Evolutionary conservation across 2,329 filamentous ascomycete species (phyloP), one percentile per base, ranked within the genome.

Genomic region (Diplodia scrobiculata): DNA sequence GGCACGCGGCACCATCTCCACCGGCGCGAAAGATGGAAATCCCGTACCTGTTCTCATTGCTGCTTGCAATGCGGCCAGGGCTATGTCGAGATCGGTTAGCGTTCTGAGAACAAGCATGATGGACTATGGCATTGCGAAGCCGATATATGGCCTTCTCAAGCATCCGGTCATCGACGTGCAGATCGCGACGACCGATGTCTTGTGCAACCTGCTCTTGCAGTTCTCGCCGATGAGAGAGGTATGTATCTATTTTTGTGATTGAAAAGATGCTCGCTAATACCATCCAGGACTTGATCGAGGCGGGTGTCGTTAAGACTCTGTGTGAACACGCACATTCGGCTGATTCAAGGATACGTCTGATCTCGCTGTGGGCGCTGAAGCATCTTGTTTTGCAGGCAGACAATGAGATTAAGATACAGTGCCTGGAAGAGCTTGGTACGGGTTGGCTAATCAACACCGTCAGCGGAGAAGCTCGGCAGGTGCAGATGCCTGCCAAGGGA

Each of bases 361-460:
- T 95, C 72, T 92, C 93, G 25, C 79, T 99, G 1, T 99, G 95
- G 94, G 92, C 92, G 5, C 80, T 99, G 67, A 98, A 98, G 75
- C 92, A 98, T 77, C 84, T 97, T 59, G 89, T 96, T 2, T 85
- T 90, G 69, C 88, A 87, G 25, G 86, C 90, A 5, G 84, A 85
- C 19, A 87, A 89, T 52, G 85, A 89, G 13, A 81, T 91, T 70
- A 96, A 95, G 78, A 89, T 89, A 72, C 84, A 86, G 55, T 91
- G 91, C 67, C 80, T 98, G 13, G 87, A 93, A 59, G 87, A 91
- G 72, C 83, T 98, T 3, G 88, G 88, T 9, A 85, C 91, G 0
- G 87, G 86, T 11, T 97, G 92, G 91, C 83, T 98, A 13, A 84
- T 94, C 68, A 88, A 89, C 67, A 83, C 95, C 25, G 91, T 97